Evolutionary conservation across 1,284 basidiomycete species (phyloP), one percentile per base, ranked within the genome.

Genomic region (Rhodotorula sp.): DNA sequence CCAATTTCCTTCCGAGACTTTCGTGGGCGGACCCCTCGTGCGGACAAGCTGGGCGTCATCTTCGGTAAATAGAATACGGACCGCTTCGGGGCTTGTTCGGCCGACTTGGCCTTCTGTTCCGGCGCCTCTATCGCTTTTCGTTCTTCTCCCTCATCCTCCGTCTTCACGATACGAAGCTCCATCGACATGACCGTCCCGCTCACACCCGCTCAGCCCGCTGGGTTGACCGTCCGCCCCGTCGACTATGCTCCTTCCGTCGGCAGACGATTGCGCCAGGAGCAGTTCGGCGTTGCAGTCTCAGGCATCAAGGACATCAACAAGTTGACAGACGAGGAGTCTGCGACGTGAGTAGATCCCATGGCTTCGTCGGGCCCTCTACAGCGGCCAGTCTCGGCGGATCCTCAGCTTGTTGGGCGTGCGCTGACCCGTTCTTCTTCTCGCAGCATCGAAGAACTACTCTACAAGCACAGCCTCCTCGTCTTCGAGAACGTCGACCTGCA

Each of bases 401-500:
- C 40, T 24, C 16, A 20, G 16, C 48, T 59, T 16, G 30, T 46
- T 47, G 18, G 10, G 24, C 44, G 47, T 31, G 20, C n/a, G n/a
- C 18, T n/a, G 15, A 30, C 30, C 7, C 34, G 18, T 6, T 24
- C n/a, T n/a, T 15, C 13, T 2, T 26, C 3, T 1, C 2, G 1
- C 51, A 70, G 75, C 52, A 69, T 80, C 34, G 64, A 78, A 44
- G 15, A 75, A 4, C 66, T 79, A 22, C 74, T 80, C 15, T 80
- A 79, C 71, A 70, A 63, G 40, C 79, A 80, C 67, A 67, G 68
- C 15, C 56, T 80, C 48, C 71, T 80, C 34, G 62, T 80, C n/a
- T 80, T 79, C 68, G 71, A 72, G 26, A 69, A 75, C 26, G 71
- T 77, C 10, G 65, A 75, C 15, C 30, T 80, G 24, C 70, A 68